These are phyloP conservation scores for Phialophora macrospora DNA, from an alignment of 2,329 filamentous ascomycete species.

Conservation along the genomic window DNA sequence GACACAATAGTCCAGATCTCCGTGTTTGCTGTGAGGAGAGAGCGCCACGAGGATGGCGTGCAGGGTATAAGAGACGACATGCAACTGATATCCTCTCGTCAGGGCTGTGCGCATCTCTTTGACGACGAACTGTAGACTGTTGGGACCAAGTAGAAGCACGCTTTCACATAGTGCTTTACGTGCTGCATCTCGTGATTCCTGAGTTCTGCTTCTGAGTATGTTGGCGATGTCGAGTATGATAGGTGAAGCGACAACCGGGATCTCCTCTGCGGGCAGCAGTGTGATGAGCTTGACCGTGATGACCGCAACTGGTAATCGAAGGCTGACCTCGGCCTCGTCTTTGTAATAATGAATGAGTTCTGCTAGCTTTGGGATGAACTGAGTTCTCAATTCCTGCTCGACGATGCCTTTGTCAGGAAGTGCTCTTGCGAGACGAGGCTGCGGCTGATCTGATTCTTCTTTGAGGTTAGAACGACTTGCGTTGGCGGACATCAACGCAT, in stretches of 20 bases:
- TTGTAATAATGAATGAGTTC: constrained; percentile 90
- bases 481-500: constrained; percentile 69
- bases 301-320: constrained; percentile 86
- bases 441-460: constrained; percentile 31
- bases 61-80: constrained; percentile 92
- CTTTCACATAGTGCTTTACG: constrained; percentile 87
- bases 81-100: constrained; percentile 85
- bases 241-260: constrained; percentile 75
- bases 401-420: constrained; percentile 72
- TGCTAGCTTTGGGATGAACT: constrained; percentile 78
- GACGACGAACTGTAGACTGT: constrained; percentile 88
- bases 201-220: constrained; percentile 84
- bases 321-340: constrained; percentile 90
- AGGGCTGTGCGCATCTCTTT: constrained; percentile 86
- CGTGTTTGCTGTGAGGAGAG: constrained; percentile 73
- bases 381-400: constrained; percentile 70
- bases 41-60: constrained; percentile 84
- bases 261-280: constrained; percentile 73
- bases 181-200: constrained; percentile 88
- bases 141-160: constrained; percentile 75
- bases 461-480: constrained; percentile 39
- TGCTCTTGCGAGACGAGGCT: constrained; percentile 62
- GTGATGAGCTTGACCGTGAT: constrained; percentile 86
- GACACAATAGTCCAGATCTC: constrained; percentile 88
- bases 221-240: constrained; percentile 91